Percentiles rank a stretch among this genome's conserved stretches.
Conservation (phyloP, 768 basidiomycete genomes). For the Pholiota conissans region DNA sequence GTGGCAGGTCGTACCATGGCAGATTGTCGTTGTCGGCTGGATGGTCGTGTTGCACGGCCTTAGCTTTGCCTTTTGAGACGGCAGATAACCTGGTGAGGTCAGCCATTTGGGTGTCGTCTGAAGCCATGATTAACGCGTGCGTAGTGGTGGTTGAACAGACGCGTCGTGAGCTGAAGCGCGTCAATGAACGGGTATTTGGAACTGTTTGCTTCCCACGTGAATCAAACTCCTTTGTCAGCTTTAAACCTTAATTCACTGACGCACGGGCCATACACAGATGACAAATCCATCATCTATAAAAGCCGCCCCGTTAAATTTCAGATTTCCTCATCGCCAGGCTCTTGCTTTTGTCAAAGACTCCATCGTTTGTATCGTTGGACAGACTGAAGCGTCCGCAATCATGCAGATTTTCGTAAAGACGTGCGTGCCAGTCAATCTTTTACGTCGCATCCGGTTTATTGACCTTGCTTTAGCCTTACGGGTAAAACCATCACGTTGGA, state of each 20-base stretch:
- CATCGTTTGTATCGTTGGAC: constrained; percentile 86
- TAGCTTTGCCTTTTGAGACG: constrained; percentile 70
- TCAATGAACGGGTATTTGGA: constrained; percentile 16
- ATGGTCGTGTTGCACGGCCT: constrained; percentile 43
- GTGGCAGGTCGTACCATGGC: constrained; percentile 64
- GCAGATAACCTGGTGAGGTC: constrained; percentile 44
- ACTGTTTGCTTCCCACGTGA: constrained; percentile 19
- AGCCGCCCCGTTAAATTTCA: constrained; percentile 11
- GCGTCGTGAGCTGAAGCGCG: constrained; percentile 8
- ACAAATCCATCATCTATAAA: constrained; percentile 34
- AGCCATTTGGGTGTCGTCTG: constrained; percentile 55
- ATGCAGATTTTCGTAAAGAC: constrained; percentile 99
- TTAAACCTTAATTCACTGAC: constrained; percentile 32
- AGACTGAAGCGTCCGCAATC: constrained; percentile 74
- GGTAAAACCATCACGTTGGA: constrained; percentile 99
- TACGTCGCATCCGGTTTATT: not conserved
- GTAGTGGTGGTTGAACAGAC: not conserved
- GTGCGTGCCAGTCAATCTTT: constrained; percentile 43
- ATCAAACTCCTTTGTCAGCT: not conserved
- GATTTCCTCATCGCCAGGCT: constrained; percentile 34
- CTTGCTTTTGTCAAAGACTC: constrained; percentile 92
- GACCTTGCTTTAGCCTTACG: constrained; percentile 69
- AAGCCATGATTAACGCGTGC: constrained; percentile 44
- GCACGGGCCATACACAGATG: constrained; percentile 47
- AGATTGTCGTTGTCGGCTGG: constrained; percentile 63